Conservation (phyloP, 148 eudicot species). For the Gaultheria prostrata region DNA sequence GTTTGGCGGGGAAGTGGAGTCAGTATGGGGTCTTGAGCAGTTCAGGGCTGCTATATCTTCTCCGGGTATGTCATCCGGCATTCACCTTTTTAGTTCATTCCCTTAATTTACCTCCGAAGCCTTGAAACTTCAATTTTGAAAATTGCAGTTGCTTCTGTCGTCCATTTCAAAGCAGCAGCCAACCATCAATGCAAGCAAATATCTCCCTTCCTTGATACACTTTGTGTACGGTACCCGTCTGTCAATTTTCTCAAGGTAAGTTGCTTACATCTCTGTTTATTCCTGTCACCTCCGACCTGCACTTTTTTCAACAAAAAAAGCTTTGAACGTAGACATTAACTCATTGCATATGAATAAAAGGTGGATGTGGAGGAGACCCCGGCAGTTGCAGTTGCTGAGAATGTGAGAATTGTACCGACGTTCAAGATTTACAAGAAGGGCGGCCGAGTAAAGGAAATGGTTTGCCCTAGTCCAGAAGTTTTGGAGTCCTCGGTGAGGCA, state of each 20-base stretch:
- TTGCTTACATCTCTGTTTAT: not conserved
- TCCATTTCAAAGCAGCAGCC: slow-evolving; percentile 50
- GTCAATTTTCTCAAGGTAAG: slow-evolving; percentile 73
- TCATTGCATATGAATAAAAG: slow-evolving; percentile 28
- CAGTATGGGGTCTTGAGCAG: slow-evolving; percentile 58
- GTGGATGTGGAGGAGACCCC: slow-evolving; percentile 71
- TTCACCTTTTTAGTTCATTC: not conserved
- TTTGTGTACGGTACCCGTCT: slow-evolving; percentile 68
- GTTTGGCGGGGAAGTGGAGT: slow-evolving; percentile 79
- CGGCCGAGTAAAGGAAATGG: slow-evolving; percentile 70
- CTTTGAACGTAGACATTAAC: not conserved
- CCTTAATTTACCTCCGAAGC: not conserved
- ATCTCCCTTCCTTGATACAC: slow-evolving; percentile 48
- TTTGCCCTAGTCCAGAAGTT: slow-evolving; percentile 65
- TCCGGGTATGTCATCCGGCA: slow-evolving; percentile 36
- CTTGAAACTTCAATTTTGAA: not conserved
- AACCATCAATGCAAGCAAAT: slow-evolving; percentile 56
- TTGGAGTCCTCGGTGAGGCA: slow-evolving; percentile 93
- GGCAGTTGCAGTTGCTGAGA: slow-evolving; percentile 57
- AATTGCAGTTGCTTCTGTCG: slow-evolving; percentile 64
- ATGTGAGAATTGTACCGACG: slow-evolving; percentile 67
- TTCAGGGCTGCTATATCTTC: slow-evolving; percentile 69
- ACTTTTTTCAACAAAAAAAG: not conserved
- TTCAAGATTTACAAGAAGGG: slow-evolving; percentile 84
- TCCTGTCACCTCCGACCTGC: not conserved